Base-by-base conservation (phyloP, 1,284 basidiomycete genomes). In the Albatrellus sp. region DNA sequence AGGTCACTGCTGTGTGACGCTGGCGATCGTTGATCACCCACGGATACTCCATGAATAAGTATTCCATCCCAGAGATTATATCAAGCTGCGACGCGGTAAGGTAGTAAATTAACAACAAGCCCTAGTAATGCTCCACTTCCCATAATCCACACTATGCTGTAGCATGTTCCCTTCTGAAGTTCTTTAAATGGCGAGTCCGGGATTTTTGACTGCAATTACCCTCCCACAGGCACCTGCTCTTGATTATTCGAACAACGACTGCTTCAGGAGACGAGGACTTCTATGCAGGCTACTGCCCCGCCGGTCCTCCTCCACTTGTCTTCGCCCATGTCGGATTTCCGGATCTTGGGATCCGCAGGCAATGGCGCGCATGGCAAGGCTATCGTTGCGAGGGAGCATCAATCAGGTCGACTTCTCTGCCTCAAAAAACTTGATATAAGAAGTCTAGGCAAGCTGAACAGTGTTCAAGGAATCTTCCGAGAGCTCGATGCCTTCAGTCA, bases 401-500 rank as follows among this genome's bases (percentile, higher is more conserved):
- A 31, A 12, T 41, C 44, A 9, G 44, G 44, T 5, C 16, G 13
- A 11, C 5, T 46, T 30, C 19, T 34, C 28, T 37, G 39, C 39
- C 14, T 46, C 31, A 48, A 46, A 24, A 28, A 37, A 1, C 35
- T 42, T 11, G 17, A 43, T 35, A 44, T 32, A 17, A 38, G 34
- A 7, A 13, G 16, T 14, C 10, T 38, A 20, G 36, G 28, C 10
- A 16, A 14, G 17, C 9, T 24, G 24, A 17, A 30, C 19, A n/a
- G 19, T 5, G 19, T 39, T 6, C 12, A 19, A 29, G 19, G 36
- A 2, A 37, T 36, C 3, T 19, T 46, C 40, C 14, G 20, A 2
- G 61, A 63, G 47, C 43, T 56, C 31, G 38, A 46, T 9, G 55
- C 55, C 40, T 58, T 60, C 52, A 53, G 54, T 48, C 48, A 48